These are phyloP conservation scores for Talaromyces nanjingensis DNA, from an alignment of 495 filamentous ascomycete species.

Conservation along the genomic window DNA sequence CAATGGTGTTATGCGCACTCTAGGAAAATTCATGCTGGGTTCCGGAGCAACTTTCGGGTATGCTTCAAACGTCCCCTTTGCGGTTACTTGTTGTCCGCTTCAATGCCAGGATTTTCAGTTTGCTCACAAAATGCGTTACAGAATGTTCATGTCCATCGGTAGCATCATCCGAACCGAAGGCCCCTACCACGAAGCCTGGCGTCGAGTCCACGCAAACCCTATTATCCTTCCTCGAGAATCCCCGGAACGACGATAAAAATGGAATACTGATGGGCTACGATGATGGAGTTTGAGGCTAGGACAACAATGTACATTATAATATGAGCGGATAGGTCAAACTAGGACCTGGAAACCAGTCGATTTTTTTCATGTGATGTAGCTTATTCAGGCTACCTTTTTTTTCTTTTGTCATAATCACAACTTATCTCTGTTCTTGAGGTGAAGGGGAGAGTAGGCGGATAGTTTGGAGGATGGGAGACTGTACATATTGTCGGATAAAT, in stretches of 20 bases:
- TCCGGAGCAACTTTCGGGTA: conserved; percentile 97
- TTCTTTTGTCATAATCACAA: neutral
- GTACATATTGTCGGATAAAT: neutral
- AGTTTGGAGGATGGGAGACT: neutral
- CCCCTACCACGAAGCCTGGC: conserved; percentile 41
- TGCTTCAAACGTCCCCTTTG: conserved; percentile 15
- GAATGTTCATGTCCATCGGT: conserved; percentile 98
- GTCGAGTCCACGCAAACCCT: conserved; percentile 37
- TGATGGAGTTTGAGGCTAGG: neutral
- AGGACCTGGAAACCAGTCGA: neutral
- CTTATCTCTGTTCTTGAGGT: neutral
- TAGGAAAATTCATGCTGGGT: conserved; percentile 97
- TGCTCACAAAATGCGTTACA: conserved; percentile 22
- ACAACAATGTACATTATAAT: conserved; percentile 4
- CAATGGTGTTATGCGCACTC: conserved; percentile 84
- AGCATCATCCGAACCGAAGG: conserved; percentile 88
- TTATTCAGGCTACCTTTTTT: neutral
- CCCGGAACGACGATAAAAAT: conserved; percentile 21
- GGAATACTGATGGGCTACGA: neutral
- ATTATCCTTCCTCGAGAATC: conserved; percentile 42
- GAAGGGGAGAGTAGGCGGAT: neutral
- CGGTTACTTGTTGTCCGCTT: neutral
- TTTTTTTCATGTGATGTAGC: neutral
- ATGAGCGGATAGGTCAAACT: neutral
- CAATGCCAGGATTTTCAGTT: neutral